A percentile compares a stretch with the other conserved stretches of the same genome.
phyloP scores from a whole-genome alignment of 306 rosid genomes.

The Sicyos edulis region DNA sequence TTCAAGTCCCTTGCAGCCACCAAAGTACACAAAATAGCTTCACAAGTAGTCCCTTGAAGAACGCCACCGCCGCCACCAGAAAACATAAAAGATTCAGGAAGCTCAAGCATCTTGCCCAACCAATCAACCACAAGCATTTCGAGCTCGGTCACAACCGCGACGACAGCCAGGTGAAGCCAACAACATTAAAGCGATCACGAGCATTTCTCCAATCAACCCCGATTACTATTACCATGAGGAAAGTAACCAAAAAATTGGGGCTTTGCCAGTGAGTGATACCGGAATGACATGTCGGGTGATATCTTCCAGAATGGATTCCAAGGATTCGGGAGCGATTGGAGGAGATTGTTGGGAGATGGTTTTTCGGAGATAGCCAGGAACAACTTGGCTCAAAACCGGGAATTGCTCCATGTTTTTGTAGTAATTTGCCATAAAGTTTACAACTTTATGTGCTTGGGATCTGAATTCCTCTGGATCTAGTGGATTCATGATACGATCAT shows the following conservation, averaged over 20 bases:
- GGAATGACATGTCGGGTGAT: slow-evolving; percentile 29
- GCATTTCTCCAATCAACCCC: slow-evolving; percentile 34
- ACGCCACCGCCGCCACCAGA: slow-evolving; percentile 37
- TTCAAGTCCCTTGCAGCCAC: slow-evolving; percentile 33
- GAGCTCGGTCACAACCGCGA: slow-evolving; percentile 42
- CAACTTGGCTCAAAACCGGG: slow-evolving; percentile 33
- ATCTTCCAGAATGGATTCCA: slow-evolving; percentile 34
- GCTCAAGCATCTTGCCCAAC: slow-evolving; percentile 35
- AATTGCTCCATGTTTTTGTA: slow-evolving; percentile 27
- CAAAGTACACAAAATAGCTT: slow-evolving; percentile 34
- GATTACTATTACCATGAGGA: slow-evolving; percentile 17
- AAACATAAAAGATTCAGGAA: slow-evolving; percentile 33
- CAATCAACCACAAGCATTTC: slow-evolving; percentile 41
- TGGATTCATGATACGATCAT: background rate
- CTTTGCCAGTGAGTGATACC: slow-evolving; percentile 42
- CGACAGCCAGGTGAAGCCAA: slow-evolving; percentile 39
- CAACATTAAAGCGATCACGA: slow-evolving; percentile 28
- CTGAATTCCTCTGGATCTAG: slow-evolving; percentile 35
- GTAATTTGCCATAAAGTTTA: slow-evolving; percentile 37
- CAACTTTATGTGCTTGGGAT: slow-evolving; percentile 30
- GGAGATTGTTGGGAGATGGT: slow-evolving; percentile 22
- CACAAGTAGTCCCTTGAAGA: slow-evolving; percentile 36
- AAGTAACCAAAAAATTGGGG: slow-evolving; percentile 35
- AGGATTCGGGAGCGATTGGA: slow-evolving; percentile 28
- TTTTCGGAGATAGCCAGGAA: slow-evolving; percentile 29